Evolutionary conservation across 2,329 filamentous ascomycete species (phyloP).

Genomic region (Aspergillus carbonarius): DNA sequence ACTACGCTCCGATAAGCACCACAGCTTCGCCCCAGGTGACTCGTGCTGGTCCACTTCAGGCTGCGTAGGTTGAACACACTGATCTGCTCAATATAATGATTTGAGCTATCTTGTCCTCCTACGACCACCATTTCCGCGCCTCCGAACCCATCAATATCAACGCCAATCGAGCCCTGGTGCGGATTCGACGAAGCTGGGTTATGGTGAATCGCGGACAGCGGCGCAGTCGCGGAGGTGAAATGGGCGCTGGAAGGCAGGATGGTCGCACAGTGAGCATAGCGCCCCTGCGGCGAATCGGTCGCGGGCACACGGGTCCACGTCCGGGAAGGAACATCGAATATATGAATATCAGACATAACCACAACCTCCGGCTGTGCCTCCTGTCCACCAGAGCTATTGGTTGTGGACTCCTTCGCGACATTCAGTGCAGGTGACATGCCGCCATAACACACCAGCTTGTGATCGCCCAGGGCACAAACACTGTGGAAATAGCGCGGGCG

Average conservation of each 20-base stretch:
- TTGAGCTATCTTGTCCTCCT: slow-evolving; percentile 93
- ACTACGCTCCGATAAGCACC: slow-evolving; percentile 96
- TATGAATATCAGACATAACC: slow-evolving; percentile 97
- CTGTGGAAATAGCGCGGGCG: slow-evolving; percentile 96
- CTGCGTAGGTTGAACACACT: slow-evolving; percentile 96
- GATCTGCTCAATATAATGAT: slow-evolving; percentile 98
- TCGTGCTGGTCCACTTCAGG: slow-evolving; percentile 91
- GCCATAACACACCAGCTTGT: slow-evolving; percentile 95
- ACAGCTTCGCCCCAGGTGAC: slow-evolving; percentile 83
- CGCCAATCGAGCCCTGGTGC: slow-evolving; percentile 83
- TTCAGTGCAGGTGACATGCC: slow-evolving; percentile 83
- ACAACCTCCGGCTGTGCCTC: slow-evolving; percentile 82
- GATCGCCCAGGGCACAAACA: slow-evolving; percentile 88
- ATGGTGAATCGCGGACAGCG: slow-evolving; percentile 82
- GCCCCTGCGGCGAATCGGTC: slow-evolving; percentile 80
- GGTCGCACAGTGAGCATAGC: slow-evolving; percentile 94
- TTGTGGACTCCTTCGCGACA: slow-evolving; percentile 45
- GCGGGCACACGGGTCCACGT: slow-evolving; percentile 84
- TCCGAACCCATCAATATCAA: slow-evolving; percentile 84
- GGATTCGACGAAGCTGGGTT: slow-evolving; percentile 80
- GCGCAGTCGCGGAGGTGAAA: slow-evolving; percentile 81
- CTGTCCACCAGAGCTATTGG: slow-evolving; percentile 38
- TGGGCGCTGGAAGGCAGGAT: slow-evolving; percentile 84
- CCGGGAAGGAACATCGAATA: slow-evolving; percentile 80
- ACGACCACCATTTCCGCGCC: slow-evolving; percentile 97